Evolutionary conservation across 73 alveolate species (phyloP).

Genomic region (Paramecium primaurelia): DNA sequence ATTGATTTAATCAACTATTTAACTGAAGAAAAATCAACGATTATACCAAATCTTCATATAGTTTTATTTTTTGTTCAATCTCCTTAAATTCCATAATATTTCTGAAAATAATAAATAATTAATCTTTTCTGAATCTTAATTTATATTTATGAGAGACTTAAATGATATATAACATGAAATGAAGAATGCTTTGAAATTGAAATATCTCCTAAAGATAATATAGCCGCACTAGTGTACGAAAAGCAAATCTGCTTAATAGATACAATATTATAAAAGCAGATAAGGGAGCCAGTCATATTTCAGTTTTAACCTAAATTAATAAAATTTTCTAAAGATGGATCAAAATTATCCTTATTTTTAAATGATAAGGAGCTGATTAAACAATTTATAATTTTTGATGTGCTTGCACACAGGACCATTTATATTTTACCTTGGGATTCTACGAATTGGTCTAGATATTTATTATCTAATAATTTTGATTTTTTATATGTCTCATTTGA

Average conservation of each 20-base stretch:
- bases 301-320: not conserved
- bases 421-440: too few relatives aligned
- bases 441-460: not conserved
- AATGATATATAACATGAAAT: too few relatives aligned
- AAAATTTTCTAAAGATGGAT: not conserved
- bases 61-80: too few relatives aligned
- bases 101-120: not conserved
- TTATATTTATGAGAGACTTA: too few relatives aligned
- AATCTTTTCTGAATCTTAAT: not conserved
- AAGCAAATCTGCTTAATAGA: not conserved
- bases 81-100: not conserved
- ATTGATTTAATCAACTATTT: not conserved
- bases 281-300: too few relatives aligned
- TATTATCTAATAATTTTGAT: not conserved
- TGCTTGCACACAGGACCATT: not conserved
- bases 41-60: too few relatives aligned
- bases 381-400: not conserved
- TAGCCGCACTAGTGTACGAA: not conserved
- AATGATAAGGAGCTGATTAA: not conserved
- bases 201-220: not conserved
- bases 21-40: not conserved
- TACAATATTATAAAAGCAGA: too few relatives aligned
- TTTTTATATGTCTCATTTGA: not conserved
- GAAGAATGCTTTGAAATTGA: too few relatives aligned
- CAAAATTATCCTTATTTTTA: not conserved